Evolutionary conservation across 768 basidiomycete genomes (phyloP), one percentile per base, ranked within the genome.

Genomic region (Piloderma croceum): DNA sequence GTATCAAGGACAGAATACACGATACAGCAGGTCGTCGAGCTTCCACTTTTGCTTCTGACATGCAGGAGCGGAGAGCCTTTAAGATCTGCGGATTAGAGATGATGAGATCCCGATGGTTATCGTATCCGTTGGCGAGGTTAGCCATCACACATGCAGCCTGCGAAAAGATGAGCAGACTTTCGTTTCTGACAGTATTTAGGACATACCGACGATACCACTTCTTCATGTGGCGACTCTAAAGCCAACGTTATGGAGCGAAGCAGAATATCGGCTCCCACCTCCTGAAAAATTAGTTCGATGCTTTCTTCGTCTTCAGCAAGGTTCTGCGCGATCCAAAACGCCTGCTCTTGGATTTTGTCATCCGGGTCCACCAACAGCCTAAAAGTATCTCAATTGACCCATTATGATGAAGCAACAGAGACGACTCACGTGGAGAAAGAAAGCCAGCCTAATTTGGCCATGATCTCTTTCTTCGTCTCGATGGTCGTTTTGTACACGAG

Each of bases 361-460:
- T 82, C 74, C 0, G 69, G 37, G 43, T 86, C 77, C 4, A 65
- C 55, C 0, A 83, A 60, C 15, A 83, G 61, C 24, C 85, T 85
- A 49, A 4, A 22, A 33, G 10, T 19, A 44, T 17, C 24, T 38
- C n/a, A n/a, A 32, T 41, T 32, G 22, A 29, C 24, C 19, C 22
- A 17, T 40, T 38, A 24, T 41, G 34, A 17, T 34, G 31, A 24
- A 20, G 24, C 21, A 15, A 15, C 9, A 2, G 10, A 41, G 22
- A 31, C 15, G 32, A 62, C 78, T 18, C 40, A 88, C 88, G 61
- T 60, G 11, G 67, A 54, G 1, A 94, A 60, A 11, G 69, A 62
- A 0, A 53, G 51, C 86, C 89, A 92, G 2, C 78, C 79, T 3
- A 96, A 52, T 32, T 68, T 63, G n/a, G 62, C 60, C 75, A 90